These are phyloP conservation scores for Hypoxylon rickii DNA, from an alignment of 495 filamentous ascomycete genomes.

Conservation along the genomic window DNA sequence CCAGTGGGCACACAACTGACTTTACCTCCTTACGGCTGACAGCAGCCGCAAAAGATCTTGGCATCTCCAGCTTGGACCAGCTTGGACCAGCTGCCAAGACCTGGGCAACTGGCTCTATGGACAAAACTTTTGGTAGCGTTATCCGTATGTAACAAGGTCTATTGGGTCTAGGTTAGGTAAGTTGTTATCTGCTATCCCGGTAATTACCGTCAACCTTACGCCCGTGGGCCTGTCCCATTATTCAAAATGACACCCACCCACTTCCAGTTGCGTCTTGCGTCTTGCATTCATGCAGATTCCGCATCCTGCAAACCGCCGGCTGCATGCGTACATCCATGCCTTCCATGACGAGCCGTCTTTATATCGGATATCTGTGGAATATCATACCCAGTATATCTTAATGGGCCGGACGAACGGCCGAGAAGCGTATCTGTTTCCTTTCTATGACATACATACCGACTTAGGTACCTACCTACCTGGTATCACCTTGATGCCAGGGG, in stretches of 20 bases:
- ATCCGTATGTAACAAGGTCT: no score
- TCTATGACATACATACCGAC: slow-evolving; percentile 32
- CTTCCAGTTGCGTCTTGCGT: slow-evolving; percentile 22
- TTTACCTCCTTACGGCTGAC: no score
- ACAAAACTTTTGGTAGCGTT: no score
- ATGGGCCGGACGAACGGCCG: slow-evolving; percentile 27
- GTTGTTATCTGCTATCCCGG: slow-evolving; percentile 21
- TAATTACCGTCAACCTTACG: slow-evolving; percentile 19
- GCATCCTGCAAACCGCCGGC: slow-evolving; percentile 16
- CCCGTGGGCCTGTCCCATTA: slow-evolving; percentile 11
- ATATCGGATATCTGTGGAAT: slow-evolving; percentile 23
- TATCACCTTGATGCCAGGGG: slow-evolving; percentile 15
- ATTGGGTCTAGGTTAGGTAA: slow-evolving; percentile 25
- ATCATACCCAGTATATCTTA: slow-evolving; percentile 9
- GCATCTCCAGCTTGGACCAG: no score
- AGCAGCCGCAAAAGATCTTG: no score
- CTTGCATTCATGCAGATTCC: slow-evolving; percentile 2
- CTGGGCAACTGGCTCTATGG: no score
- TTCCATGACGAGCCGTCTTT: slow-evolving; percentile 16
- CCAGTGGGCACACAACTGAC: no score
- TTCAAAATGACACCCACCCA: slow-evolving; percentile 18
- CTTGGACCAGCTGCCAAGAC: no score
- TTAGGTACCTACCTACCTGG: neutral
- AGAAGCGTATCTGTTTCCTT: slow-evolving; percentile 15
- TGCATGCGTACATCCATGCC: slow-evolving; percentile 16